These are phyloP conservation scores for Blepharisma stoltei DNA, from an alignment of 73 alveolate genomes.

Conservation along the genomic window DNA sequence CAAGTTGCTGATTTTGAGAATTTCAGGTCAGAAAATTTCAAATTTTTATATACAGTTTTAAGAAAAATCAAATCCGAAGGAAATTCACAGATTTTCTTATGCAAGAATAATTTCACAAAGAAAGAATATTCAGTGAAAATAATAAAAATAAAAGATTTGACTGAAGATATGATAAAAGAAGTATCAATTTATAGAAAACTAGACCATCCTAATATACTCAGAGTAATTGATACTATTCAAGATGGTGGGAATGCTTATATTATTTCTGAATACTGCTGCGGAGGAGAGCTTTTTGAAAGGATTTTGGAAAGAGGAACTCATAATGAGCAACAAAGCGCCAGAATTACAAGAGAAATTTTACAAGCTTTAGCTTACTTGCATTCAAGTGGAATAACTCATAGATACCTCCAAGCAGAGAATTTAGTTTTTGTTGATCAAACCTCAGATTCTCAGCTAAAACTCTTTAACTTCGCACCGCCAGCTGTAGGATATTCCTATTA, in stretches of 20 bases:
- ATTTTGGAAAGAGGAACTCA: slow-evolving; percentile 39
- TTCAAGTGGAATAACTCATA: slow-evolving; percentile 85
- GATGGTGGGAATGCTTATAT: slow-evolving; percentile 41
- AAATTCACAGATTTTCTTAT: not conserved
- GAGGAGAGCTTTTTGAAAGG: slow-evolving; percentile 54
- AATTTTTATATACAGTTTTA: not conserved
- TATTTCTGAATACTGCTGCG: slow-evolving; percentile 47
- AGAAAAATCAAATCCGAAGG: not conserved
- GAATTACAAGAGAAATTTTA: slow-evolving; percentile 60
- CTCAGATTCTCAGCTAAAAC: slow-evolving; percentile 75
- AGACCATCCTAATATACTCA: slow-evolving; percentile 55
- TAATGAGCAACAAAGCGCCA: slow-evolving; percentile 31
- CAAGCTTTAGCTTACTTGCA: slow-evolving; percentile 90
- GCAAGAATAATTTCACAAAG: not conserved
- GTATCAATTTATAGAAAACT: slow-evolving; percentile 24
- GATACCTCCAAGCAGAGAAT: slow-evolving; percentile 90
- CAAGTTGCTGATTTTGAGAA: not conserved
- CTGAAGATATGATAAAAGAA: not conserved
- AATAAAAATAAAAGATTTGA: not conserved
- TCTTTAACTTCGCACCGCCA: slow-evolving; percentile 91
- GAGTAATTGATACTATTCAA: slow-evolving; percentile 39
- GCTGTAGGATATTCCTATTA: slow-evolving; percentile 54
- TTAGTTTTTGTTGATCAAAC: slow-evolving; percentile 42
- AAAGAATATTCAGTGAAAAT: not conserved
- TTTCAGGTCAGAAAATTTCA: slow-evolving; percentile 5